phyloP scores from a whole-genome alignment of 1,139 yeast species.

The Saccharomyces hybrid region DNA sequence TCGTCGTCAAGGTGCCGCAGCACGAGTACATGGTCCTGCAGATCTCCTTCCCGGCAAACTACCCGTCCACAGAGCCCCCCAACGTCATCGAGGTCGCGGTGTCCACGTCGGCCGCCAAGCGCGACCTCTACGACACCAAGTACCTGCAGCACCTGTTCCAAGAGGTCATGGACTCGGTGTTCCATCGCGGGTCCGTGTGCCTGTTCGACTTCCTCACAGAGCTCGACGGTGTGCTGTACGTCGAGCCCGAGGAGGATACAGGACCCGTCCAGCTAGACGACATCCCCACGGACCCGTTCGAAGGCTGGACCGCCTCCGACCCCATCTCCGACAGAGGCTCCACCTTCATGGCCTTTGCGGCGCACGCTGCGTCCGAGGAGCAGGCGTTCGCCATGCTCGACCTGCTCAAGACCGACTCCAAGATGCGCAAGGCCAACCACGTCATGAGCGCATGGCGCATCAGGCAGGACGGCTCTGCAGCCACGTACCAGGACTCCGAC shows the following conservation, averaged over 20 bases:
- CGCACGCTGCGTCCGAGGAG: conserved; percentile 50
- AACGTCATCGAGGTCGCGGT: conserved; percentile 45
- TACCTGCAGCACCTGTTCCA: conserved; percentile 41
- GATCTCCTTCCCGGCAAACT: conserved; percentile 58
- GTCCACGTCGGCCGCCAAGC: conserved; percentile 26
- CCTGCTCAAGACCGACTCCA: conserved; percentile 52
- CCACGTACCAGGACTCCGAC: conserved; percentile 67
- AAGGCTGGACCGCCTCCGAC: conserved; percentile 70
- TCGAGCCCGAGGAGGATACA: conserved; percentile 29
- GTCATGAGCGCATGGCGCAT: conserved; percentile 86
- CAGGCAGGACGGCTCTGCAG: conserved; percentile 35
- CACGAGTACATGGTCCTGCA: conserved; percentile 52
- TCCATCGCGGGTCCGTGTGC: conserved; percentile 57
- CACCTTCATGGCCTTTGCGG: conserved; percentile 72
- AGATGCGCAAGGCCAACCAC: conserved; percentile 63
- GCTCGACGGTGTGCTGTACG: conserved; percentile 44
- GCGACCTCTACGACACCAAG: conserved; percentile 36
- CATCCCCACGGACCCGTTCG: conserved; percentile 39
- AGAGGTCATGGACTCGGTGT: conserved; percentile 46
- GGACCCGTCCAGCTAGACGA: conserved; percentile 7
- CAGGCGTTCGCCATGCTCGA: conserved; percentile 54
- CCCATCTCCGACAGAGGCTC: conserved; percentile 79
- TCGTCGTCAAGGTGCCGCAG: conserved; percentile 55
- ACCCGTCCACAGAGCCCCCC: conserved; percentile 58
- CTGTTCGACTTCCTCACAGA: conserved; percentile 71